Conservation (phyloP, 345 rosid species). For the Euclidium syriacum region DNA sequence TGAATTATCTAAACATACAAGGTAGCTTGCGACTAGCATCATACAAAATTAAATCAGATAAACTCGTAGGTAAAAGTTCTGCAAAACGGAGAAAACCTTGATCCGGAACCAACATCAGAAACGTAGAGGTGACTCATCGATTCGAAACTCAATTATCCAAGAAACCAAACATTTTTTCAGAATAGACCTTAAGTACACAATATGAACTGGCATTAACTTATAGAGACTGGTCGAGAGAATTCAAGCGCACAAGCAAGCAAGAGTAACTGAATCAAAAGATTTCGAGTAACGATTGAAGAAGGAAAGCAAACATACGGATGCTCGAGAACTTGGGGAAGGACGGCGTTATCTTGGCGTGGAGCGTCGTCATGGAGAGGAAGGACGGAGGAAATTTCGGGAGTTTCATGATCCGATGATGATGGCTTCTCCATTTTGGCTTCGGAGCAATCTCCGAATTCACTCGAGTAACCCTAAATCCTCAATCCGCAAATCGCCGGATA, state of each 20-base stretch:
- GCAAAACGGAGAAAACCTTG: not conserved
- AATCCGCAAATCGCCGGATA: not conserved
- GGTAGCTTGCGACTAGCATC: not conserved
- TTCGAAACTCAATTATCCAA: not conserved
- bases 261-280: not conserved
- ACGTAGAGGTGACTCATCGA: not conserved
- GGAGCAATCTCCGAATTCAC: not conserved
- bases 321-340: constrained; percentile 8
- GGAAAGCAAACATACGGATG: constrained; percentile 12
- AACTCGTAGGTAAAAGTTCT: not conserved
- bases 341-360: not conserved
- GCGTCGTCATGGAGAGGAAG: constrained; percentile 10
- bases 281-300: not conserved
- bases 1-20: constrained; percentile 2
- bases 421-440: constrained; percentile 20
- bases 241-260: constrained; percentile 1
- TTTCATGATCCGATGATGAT: constrained; percentile 12
- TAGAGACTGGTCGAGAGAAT: not conserved
- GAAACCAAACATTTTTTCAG: not conserved
- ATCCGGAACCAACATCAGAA: constrained; percentile 3
- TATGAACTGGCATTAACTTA: not conserved
- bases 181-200: not conserved
- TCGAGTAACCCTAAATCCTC: constrained; percentile 7
- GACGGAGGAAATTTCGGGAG: constrained; percentile 7
- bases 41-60: not conserved